Base-by-base conservation (phyloP, 345 rosid genomes). In the Conringia planisiliqua region DNA sequence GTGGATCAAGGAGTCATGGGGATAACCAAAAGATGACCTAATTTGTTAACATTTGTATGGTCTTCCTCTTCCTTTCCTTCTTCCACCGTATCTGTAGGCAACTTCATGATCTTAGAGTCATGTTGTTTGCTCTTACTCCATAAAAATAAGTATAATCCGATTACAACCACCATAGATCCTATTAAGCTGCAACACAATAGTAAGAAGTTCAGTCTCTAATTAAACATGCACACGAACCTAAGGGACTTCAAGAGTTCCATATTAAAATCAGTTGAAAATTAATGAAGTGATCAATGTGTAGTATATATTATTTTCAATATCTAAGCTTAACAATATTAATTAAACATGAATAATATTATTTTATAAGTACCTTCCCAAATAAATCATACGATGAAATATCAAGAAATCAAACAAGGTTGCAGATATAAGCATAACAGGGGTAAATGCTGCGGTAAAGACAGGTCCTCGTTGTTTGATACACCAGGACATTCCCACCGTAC, bases 401-500 rank as follows among this genome's bases (percentile, higher is more conserved):
- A 48, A 40, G 75, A 79, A 69, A 43, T 79, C 79, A 38, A 74
- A 68, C 32, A 70, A 4, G 18, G 75, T 74, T 3, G 79, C 79
- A 22, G 70, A 70, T 38, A 79, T 74, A 48, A 79, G 79, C n/a
- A 20, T 52, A 1, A 85, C 55, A 40, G 88, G 86, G 72, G 73
- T 82, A 36, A 82, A 80, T 24, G 83, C 65, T 36, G 83, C 62
- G 2, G 84, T 76, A 65, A 82, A 73, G 5, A 85, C 75, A 8
- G 88, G 88, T 33, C 86, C 88, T 47, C 78, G 79, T 56, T 75
- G 51, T 78, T 82, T 79, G 3, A 85, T 80, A 52, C 81, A 81
- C 86, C 86, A 85, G 1, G 62, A 30, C 10, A 84, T 73, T 4
- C 80, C 85, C 24, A 82, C 85, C 16, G 75, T 79, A 73, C 83